phyloP scores from a whole-genome alignment of 768 basidiomycete genomes.

The Cytidiella melzeri region DNA sequence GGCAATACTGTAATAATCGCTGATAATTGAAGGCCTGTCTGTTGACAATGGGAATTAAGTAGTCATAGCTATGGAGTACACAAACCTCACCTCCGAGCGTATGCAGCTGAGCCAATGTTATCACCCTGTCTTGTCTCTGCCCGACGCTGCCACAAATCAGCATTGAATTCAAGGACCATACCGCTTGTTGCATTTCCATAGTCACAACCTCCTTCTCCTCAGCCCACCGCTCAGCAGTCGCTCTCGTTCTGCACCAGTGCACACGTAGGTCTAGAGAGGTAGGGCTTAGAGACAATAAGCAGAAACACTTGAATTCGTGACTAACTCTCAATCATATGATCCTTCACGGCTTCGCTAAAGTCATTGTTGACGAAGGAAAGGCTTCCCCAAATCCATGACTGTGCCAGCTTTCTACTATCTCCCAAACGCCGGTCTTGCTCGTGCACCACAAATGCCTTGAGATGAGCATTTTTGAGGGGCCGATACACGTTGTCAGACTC shows the following conservation, averaged over 20 bases:
- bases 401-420: neutral
- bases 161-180: neutral
- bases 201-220: neutral
- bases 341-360: neutral
- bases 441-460: conserved; percentile 1
- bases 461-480: neutral
- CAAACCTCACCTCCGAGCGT: neutral
- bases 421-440: neutral
- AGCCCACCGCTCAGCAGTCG: neutral
- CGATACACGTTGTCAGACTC: neutral
- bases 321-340: neutral
- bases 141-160: neutral
- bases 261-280: neutral
- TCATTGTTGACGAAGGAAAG: neutral
- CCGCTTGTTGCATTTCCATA: conserved; percentile 1
- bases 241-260: conserved; percentile 6
- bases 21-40: conserved; percentile 4
- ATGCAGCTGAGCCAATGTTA: neutral
- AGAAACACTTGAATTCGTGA: neutral
- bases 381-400: conserved; percentile 11
- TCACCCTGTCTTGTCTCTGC: neutral
- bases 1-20: neutral
- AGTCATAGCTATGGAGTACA: neutral
- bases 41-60: neutral
- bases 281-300: neutral